Evolutionary conservation across 2,329 filamentous ascomycete genomes (phyloP).

Genomic region (Colletotrichum liaoningense): DNA sequence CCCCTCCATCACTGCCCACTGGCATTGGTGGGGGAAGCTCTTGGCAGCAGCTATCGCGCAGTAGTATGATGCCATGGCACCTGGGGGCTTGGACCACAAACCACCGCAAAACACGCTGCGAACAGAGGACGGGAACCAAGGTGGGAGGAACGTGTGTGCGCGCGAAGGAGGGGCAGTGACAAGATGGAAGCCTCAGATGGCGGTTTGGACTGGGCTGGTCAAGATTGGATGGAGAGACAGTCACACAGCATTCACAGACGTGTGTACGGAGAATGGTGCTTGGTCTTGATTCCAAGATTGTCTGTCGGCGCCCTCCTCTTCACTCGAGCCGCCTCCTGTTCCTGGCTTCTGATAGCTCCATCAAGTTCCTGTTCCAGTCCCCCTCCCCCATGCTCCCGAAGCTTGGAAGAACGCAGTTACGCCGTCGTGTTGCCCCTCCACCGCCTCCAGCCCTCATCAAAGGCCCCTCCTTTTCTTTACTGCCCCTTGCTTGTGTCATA

Average conservation of each 20-base stretch:
- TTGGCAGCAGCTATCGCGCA: slow-evolving; percentile 34
- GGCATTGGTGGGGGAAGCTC: slow-evolving; percentile 31
- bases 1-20: slow-evolving; percentile 29
- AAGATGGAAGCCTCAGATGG: slow-evolving; percentile 27
- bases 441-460: slow-evolving; percentile 14
- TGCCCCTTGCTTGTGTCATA: slow-evolving; percentile 34
- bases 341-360: slow-evolving; percentile 33
- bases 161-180: slow-evolving; percentile 15
- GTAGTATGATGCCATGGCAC: slow-evolving; percentile 37
- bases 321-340: slow-evolving; percentile 8
- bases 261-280: slow-evolving; percentile 1
- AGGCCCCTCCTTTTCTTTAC: slow-evolving; percentile 34
- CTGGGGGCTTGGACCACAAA: slow-evolving; percentile 29
- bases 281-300: background rate
- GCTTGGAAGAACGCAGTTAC: slow-evolving; percentile 31
- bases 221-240: background rate
- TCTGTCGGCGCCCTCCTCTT: slow-evolving; percentile 13
- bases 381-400: slow-evolving; percentile 16
- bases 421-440: slow-evolving; percentile 33
- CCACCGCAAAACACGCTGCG: slow-evolving; percentile 14
- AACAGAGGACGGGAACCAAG: slow-evolving; percentile 10
- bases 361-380: background rate
- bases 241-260: background rate
- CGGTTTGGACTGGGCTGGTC: slow-evolving; percentile 21
- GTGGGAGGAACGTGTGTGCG: slow-evolving; percentile 3